Evolutionary conservation across 345 rosid genomes (phyloP), one percentile per base, ranked within the genome.

Genomic region (Ricinus communis): DNA sequence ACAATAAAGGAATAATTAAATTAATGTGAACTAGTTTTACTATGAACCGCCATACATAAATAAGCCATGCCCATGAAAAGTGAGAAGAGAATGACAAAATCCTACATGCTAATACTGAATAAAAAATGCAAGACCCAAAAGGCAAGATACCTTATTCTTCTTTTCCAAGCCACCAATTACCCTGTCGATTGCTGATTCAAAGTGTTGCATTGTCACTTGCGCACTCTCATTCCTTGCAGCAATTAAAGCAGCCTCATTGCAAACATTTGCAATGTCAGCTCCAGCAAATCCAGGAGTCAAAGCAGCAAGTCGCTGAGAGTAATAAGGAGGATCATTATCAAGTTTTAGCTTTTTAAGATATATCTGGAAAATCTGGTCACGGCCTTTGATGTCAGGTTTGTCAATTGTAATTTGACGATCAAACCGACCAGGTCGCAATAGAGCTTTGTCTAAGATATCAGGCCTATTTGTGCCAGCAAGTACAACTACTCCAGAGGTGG

Each of bases 391-490:
- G 71, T 95, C 99, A 4, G 98, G 97, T 77, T 92, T 89, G 64
- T 95, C 99, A 38, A 95, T 89, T 7, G 87, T 61, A 70, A 95
- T 87, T 85, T 92, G 98, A 2, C 94, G 92, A 77, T 95, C 99
- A 57, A 95, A 95, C 57, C 97, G 84, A 16, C 98, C 97, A 43
- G 98, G 98, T 79, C 99, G 65, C 74, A 95, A 58, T 57, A 95
- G 74, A 67, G 98, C 99, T 74, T 92, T 90, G 74, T 95, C 99
- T 74, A 95, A 81, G 73, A 95, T 92, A 82, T 92, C 97, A 5
- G 99, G 98, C 82, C 98, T 90, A 69, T 95, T 92, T 47, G 99
- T 95, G 38, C 97, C 97, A 71, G 99, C 99, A 71, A 95, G 90
- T 36, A 95, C 98, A 69, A 95, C 98, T 11, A 95, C 93, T 56